Conservation (phyloP, 208 protist genomes). For the Leishmania tropica region DNA sequence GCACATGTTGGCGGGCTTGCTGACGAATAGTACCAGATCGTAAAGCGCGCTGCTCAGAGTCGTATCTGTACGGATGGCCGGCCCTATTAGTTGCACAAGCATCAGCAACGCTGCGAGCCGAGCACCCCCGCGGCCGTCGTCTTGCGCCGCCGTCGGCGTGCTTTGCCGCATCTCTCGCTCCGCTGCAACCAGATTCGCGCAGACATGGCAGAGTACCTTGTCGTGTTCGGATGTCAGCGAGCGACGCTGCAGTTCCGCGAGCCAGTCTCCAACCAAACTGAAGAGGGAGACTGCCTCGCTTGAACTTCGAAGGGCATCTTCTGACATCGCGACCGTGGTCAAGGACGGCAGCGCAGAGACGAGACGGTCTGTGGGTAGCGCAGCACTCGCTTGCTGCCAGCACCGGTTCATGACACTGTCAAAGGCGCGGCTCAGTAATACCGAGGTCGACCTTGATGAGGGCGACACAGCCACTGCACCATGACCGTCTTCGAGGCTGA, state of each 20-base stretch:
- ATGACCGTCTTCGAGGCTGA: background rate
- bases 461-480: background rate
- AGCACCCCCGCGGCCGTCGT: background rate
- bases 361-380: constrained; percentile 2
- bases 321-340: background rate
- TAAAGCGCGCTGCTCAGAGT: background rate
- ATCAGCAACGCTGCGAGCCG: constrained; percentile 1
- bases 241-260: constrained; percentile 13
- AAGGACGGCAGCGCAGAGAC: constrained; percentile 2
- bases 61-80: background rate
- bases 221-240: constrained; percentile 1
- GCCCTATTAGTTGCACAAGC: background rate
- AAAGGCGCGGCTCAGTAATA: background rate
- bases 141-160: background rate
- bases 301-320: background rate
- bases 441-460: background rate
- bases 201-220: constrained; percentile 6
- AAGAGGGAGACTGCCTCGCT: background rate
- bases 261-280: constrained; percentile 1
- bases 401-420: background rate
- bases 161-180: background rate
- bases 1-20: constrained; percentile 5
- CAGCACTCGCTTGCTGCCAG: constrained; percentile 8
- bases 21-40: background rate
- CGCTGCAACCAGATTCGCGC: background rate